Evolutionary conservation across 1,139 yeast genomes (phyloP), one percentile per base, ranked within the genome.

Genomic region (Saccharomyces hybrid): DNA sequence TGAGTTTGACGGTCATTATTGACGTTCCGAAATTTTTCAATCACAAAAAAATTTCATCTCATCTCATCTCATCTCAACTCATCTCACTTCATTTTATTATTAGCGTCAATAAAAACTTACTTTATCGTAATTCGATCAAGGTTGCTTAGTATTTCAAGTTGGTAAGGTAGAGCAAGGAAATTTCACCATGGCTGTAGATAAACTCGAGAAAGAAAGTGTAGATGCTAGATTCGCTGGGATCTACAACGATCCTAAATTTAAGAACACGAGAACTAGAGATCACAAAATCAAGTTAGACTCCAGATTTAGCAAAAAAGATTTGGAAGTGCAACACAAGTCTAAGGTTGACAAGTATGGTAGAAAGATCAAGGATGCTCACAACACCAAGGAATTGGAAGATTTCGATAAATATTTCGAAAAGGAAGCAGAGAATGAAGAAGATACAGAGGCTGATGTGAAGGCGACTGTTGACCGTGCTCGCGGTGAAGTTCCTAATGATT

Each of bases 291-390:
- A 87, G 62, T 79, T 95, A 47, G 99, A 93, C 72, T 87, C 83
- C 56, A 82, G 99, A 71, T 93, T 93, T 71, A 82, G 84, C 61
- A 82, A 82, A 62, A 78, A 79, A 49, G 97, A 90, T 66, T 71
- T 86, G 62, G 79, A 79, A 59, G 58, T 68, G 42, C 81, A 81
- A 58, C 78, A 78, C 49, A 79, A 76, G 57, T 80, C 85, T 7
- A 82, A 80, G 62, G 85, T 89, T 46, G 99, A 93, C 69, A 82
- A 87, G 65, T 91, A 89, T 68, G 99, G 99, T 46, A 79, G 97
- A 67, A 84, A 78, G 63, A 67, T 88, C 25, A 75, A 77, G 52
- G 75, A 76, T 6, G 48, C 52, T 8, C 75, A 75, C 54, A 74
- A 75, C 5, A 72, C 71, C 31, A 72, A 70, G 44, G 72, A 73